Conservation (phyloP, 768 basidiomycete genomes). For the Sutorius australiensis region DNA sequence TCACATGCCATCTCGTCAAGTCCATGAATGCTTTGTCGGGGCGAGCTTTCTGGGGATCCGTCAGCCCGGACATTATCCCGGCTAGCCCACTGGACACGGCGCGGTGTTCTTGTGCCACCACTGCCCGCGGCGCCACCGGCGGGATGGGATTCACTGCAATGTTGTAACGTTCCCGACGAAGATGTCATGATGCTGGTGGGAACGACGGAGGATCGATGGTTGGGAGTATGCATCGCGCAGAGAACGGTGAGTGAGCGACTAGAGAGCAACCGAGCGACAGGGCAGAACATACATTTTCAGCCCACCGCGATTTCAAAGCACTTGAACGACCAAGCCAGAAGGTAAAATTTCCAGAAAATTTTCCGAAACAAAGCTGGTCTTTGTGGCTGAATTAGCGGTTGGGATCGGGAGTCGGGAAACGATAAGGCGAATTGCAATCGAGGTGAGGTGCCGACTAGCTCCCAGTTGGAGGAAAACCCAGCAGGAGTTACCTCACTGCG, state of each 20-base stretch:
- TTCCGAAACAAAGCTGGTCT: background rate
- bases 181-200: slow-evolving; percentile 19
- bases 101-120: slow-evolving; percentile 42
- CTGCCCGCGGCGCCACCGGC: slow-evolving; percentile 18
- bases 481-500: background rate
- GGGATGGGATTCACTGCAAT: slow-evolving; percentile 10
- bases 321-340: background rate
- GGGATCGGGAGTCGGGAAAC: background rate
- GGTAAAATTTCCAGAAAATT: background rate
- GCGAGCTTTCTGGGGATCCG: background rate
- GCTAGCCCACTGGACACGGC: slow-evolving; percentile 52
- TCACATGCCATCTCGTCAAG: slow-evolving; percentile 54
- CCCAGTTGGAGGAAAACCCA: background rate
- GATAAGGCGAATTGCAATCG: background rate
- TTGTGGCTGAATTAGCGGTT: background rate
- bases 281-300: slow-evolving; percentile 7
- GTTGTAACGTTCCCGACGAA: background rate
- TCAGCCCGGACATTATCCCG: slow-evolving; percentile 18
- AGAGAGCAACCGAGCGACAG: background rate
- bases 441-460: too few species aligned
- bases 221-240: background rate
- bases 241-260: background rate
- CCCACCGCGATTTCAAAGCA: background rate
- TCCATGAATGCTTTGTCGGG: slow-evolving; percentile 30
- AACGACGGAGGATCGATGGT: slow-evolving; percentile 6